Conservation (phyloP, 2,329 filamentous ascomycete species). For the Emericellopsis atlantica region DNA sequence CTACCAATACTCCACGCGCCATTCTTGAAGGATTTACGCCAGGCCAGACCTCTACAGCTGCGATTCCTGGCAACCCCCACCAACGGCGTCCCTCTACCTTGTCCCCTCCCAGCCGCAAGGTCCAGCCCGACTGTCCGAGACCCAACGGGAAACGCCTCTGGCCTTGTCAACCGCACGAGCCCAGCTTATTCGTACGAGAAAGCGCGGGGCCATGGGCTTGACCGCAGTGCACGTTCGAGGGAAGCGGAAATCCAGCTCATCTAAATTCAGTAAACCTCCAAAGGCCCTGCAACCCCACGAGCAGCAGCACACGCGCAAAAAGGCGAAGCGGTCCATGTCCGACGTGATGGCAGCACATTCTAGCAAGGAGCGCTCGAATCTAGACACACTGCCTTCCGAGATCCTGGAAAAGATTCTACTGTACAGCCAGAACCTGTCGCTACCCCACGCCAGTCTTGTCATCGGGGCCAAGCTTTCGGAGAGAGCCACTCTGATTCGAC, state of each 20-base stretch:
- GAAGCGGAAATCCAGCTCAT: constrained; percentile 21
- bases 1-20: too few species aligned
- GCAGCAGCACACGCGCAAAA: constrained; percentile 7
- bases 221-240: constrained; percentile 35
- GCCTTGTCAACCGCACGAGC: background rate
- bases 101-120: background rate
- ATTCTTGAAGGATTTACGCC: too few species aligned
- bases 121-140: background rate
- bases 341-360: constrained; percentile 15
- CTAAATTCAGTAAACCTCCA: constrained; percentile 1
- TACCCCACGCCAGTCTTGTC: constrained; percentile 28
- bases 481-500: constrained; percentile 20
- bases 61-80: too few species aligned
- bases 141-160: background rate
- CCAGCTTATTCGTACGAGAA: background rate
- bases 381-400: constrained; percentile 33
- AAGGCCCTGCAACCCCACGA: constrained; percentile 1
- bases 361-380: constrained; percentile 9
- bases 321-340: constrained; percentile 14
- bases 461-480: constrained; percentile 34
- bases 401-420: constrained; percentile 40
- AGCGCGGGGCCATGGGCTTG: background rate
- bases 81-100: too few species aligned
- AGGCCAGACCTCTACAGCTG: too few species aligned
- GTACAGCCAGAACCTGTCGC: constrained; percentile 32